These are phyloP conservation scores for Scutellaria galericulata DNA, from an alignment of 257 asterid genomes.

Conservation along the genomic window DNA sequence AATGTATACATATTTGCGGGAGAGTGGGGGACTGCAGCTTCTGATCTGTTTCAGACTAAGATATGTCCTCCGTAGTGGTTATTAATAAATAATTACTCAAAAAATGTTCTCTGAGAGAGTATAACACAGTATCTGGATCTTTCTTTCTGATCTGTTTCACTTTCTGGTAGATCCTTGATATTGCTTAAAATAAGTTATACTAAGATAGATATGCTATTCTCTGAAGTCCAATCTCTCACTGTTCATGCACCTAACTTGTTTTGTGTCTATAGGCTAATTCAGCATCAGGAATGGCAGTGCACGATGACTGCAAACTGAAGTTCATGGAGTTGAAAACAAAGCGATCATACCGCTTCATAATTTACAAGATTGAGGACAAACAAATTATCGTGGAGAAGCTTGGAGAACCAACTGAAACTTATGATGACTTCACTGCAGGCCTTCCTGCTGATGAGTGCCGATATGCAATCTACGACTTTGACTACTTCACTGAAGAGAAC, in stretches of 20 bases:
- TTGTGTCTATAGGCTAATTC: constrained; percentile 42
- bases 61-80: no score
- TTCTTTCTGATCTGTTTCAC: not conserved
- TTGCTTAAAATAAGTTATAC: not conserved
- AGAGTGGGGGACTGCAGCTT: no score
- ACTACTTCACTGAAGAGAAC: constrained; percentile 47
- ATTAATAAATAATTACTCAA: no score
- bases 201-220: not conserved
- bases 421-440: constrained; percentile 44
- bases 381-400: constrained; percentile 47
- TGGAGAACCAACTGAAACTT: constrained; percentile 41
- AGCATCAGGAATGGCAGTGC: constrained; percentile 54
- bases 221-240: not conserved
- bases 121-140: not conserved
- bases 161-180: not conserved
- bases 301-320: constrained; percentile 51
- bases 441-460: constrained; percentile 49
- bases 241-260: not conserved
- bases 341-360: constrained; percentile 48
- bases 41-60: no score
- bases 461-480: constrained; percentile 49
- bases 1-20: no score
- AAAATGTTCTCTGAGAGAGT: no score
- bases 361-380: constrained; percentile 52
- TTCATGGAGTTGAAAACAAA: constrained; percentile 48